These are phyloP conservation scores for Cyberlindnera maritima DNA, from an alignment of 805 yeast genomes.

Conservation along the genomic window DNA sequence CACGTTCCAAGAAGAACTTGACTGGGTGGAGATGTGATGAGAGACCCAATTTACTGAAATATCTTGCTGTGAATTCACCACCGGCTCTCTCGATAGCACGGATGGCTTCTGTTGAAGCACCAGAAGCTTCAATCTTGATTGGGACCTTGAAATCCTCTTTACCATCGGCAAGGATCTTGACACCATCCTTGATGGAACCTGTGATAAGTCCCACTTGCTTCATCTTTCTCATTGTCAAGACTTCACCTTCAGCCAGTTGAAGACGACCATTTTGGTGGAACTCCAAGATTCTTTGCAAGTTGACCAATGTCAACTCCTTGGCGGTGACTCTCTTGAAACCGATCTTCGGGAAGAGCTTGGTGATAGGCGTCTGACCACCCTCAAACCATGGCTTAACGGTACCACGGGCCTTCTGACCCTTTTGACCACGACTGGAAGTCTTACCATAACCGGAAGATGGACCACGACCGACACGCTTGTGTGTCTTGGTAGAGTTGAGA, in stretches of 20 bases:
- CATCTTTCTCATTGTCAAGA: conserved; percentile 74
- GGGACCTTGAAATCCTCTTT: conserved; percentile 50
- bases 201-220: conserved; percentile 68
- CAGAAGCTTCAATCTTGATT: conserved; percentile 75
- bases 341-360: conserved; percentile 75
- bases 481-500: conserved; percentile 54
- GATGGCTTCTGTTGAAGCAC: conserved; percentile 76
- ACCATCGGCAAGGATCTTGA: conserved; percentile 74
- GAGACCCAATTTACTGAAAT: conserved; percentile 63
- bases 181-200: conserved; percentile 75
- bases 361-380: conserved; percentile 97
- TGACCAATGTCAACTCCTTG: conserved; percentile 46
- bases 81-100: conserved; percentile 68
- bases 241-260: conserved; percentile 53
- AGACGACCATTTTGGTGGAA: conserved; percentile 70
- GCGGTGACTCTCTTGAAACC: conserved; percentile 76
- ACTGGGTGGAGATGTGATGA: conserved; percentile 77
- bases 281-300: conserved; percentile 65
- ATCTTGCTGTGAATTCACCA: conserved; percentile 71
- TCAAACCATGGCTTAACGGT: conserved; percentile 91
- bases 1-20: conserved; percentile 63
- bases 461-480: conserved; percentile 90
- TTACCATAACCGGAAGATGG: conserved; percentile 92
- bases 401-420: conserved; percentile 97
- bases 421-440: conserved; percentile 95